Conservation (phyloP, 1,139 yeast genomes). For the Geotrichum macrosporum region DNA sequence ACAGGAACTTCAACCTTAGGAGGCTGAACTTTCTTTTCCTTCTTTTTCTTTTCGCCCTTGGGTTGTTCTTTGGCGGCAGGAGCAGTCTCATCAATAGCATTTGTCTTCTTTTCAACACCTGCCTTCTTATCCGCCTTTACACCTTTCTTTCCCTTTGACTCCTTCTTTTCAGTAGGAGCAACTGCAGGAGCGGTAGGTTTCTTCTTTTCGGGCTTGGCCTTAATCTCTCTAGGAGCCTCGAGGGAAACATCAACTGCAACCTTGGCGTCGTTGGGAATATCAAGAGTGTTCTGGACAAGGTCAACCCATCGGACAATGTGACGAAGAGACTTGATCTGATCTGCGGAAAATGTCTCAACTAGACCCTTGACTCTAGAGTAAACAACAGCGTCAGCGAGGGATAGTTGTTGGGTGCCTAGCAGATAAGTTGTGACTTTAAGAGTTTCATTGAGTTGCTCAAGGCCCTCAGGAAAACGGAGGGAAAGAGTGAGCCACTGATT, state of each 20-base stretch:
- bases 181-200: conserved; percentile 27
- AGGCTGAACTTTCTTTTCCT: conserved; percentile 45
- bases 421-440: conserved; percentile 68
- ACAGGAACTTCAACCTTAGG: conserved; percentile 59
- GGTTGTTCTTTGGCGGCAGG: conserved; percentile 35
- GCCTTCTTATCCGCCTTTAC: conserved; percentile 45
- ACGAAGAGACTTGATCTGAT: conserved; percentile 56
- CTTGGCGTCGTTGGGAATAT: conserved; percentile 52
- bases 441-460: conserved; percentile 57
- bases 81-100: conserved; percentile 32
- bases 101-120: conserved; percentile 16
- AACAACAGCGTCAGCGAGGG: conserved; percentile 63
- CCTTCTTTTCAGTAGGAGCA: conserved; percentile 27
- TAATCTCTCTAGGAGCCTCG: conserved; percentile 64
- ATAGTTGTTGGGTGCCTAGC: conserved; percentile 56
- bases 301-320: conserved; percentile 92
- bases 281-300: conserved; percentile 60
- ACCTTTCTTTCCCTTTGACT: conserved; percentile 35
- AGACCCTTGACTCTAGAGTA: conserved; percentile 62
- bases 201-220: conserved; percentile 52
- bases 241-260: conserved; percentile 55
- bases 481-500: conserved; percentile 79
- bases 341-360: conserved; percentile 54
- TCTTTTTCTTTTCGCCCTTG: conserved; percentile 46
- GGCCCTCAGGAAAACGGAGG: conserved; percentile 53